These are phyloP conservation scores for Globisporangium abappressorium DNA, from an alignment of 352 stramenopile species.

Conservation along the genomic window DNA sequence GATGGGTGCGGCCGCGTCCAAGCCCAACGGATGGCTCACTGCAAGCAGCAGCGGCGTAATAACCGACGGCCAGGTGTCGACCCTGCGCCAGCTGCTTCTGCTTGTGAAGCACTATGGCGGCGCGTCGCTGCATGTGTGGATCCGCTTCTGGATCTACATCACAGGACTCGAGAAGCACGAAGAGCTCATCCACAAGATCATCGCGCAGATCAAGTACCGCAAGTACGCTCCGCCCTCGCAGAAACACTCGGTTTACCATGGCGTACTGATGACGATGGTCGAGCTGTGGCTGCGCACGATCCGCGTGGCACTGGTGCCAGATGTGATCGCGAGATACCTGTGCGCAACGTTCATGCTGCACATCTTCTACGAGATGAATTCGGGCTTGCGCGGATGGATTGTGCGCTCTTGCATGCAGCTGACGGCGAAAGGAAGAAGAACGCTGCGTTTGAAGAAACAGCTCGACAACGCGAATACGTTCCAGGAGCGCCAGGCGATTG, in stretches of 20 bases:
- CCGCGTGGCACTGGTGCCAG: constrained; percentile 64
- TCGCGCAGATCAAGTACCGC: constrained; percentile 55
- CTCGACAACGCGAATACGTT: constrained; percentile 64
- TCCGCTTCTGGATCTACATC: constrained; percentile 79
- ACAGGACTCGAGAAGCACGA: constrained; percentile 70
- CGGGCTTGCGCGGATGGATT: constrained; percentile 28
- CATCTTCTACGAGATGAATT: constrained; percentile 75
- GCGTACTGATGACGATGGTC: constrained; percentile 58
- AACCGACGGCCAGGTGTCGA: not conserved
- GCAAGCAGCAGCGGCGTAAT: not conserved
- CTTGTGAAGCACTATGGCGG: constrained; percentile 25
- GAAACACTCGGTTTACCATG: constrained; percentile 38
- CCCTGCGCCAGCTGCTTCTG: constrained; percentile 15
- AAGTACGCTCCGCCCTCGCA: constrained; percentile 25
- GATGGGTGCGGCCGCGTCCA: constrained; percentile 13
- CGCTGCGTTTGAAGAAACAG: constrained; percentile 40
- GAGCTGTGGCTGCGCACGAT: constrained; percentile 74
- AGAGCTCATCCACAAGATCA: constrained; percentile 37
- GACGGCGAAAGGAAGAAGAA: constrained; percentile 45
- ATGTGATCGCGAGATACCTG: constrained; percentile 78
- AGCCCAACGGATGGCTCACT: not conserved
- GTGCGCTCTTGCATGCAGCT: constrained; percentile 32
- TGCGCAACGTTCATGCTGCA: constrained; percentile 75
- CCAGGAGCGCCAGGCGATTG: constrained; percentile 69
- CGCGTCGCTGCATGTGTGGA: constrained; percentile 44